Evolutionary conservation across 805 yeast genomes (phyloP).

Genomic region (Myxozyma vanderwaltii): DNA sequence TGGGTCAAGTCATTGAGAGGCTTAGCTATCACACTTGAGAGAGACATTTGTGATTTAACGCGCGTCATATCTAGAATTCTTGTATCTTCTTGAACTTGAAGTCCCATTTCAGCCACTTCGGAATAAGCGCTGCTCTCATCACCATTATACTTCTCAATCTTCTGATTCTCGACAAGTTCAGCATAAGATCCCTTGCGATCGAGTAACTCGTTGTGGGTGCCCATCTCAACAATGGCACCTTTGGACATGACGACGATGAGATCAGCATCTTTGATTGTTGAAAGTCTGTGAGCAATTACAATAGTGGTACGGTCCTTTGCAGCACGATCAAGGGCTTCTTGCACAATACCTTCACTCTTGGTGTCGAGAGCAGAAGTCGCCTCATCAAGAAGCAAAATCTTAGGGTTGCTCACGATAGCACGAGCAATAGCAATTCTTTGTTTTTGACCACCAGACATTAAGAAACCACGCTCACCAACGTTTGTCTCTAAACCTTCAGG

Average conservation of each 20-base stretch:
- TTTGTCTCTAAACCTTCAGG: constrained; percentile 54
- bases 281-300: constrained; percentile 55
- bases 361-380: constrained; percentile 70
- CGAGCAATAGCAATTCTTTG: constrained; percentile 69
- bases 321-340: constrained; percentile 49
- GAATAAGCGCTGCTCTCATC: not conserved
- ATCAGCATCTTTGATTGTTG: constrained; percentile 54
- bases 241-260: constrained; percentile 49
- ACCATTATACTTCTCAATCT: constrained; percentile 23
- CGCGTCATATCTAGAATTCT: constrained; percentile 24
- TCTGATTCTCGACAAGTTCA: constrained; percentile 44
- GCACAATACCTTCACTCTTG: constrained; percentile 60
- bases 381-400: constrained; percentile 60
- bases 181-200: constrained; percentile 35
- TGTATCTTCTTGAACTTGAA: constrained; percentile 20
- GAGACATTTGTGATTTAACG: constrained; percentile 14
- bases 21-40: constrained; percentile 17
- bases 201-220: constrained; percentile 41
- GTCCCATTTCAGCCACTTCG: constrained; percentile 9
- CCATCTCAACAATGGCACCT: constrained; percentile 50
- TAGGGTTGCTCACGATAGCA: constrained; percentile 57
- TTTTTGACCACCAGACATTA: constrained; percentile 68
- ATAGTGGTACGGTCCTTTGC: constrained; percentile 48
- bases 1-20: not conserved
- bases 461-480: constrained; percentile 60